Base-by-base conservation (phyloP, 805 yeast genomes). In the Saccharomyces eubayanus region DNA sequence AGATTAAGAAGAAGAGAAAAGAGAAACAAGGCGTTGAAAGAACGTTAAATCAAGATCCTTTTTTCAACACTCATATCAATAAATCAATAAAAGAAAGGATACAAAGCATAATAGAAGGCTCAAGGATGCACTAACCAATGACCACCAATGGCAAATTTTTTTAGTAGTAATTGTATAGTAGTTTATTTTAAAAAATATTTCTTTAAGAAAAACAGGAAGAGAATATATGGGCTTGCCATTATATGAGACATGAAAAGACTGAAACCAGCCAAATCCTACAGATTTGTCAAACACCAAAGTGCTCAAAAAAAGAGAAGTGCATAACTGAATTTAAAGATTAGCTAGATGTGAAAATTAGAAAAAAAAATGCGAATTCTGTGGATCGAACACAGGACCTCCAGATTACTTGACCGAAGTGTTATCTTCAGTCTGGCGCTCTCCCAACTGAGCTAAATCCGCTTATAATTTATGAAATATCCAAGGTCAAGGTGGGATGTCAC, bases 11-110 rank as follows among this genome's bases (percentile, higher is more conserved):
- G 86, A 75, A 84, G 86, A 67, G 99, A 92, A 68, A 92, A 92
- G 85, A 84, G 98, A 74, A 92, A 91, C 75, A 92, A 92, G 74
- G 75, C 90, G 64, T 82, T 91, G 68, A 89, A 85, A 69, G 98
- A 91, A 67, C 96, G 97, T 71, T 87, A 68, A 55, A 28, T n/a
- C 11, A n/a, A 46, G n/a, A 16, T 16, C 8, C 43, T 36, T 8
- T 36, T 16, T 24, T 24, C 24, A 2, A 27, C 30, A 6, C 20
- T 10, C 20, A 14, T 11, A 40, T 21, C 10, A 28, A n/a, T 43
- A 43, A 6, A 16, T 36, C n/a, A 14, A 6, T n/a, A 36, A 36
- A 16, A 10, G 20, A 10, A 4, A 36, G 9, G 21, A 16, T 36
- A 36, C 6, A 36, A 16, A 36, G 43, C 21, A 16, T 36, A 6